phyloP scores from a whole-genome alignment of 2,329 filamentous ascomycete species.

The Colletotrichum agaves region DNA sequence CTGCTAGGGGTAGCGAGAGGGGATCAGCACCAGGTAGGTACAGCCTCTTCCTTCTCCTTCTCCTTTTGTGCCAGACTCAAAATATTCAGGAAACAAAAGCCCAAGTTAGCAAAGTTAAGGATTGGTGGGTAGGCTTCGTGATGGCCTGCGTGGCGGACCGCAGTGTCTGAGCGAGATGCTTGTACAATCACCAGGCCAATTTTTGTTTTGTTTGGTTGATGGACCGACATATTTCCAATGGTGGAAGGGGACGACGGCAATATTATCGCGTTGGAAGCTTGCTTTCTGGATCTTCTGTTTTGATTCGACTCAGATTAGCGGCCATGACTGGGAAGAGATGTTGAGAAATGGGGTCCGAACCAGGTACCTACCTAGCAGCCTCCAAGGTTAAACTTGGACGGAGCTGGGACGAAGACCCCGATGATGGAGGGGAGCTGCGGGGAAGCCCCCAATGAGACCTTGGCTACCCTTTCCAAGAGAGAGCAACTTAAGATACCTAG shows the following conservation, averaged over 20 bases:
- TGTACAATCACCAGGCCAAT: background rate
- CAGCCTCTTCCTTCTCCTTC: slow-evolving; percentile 22
- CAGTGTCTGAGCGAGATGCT: background rate
- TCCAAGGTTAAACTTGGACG: background rate
- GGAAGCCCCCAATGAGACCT: slow-evolving; percentile 16
- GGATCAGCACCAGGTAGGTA: slow-evolving; percentile 18
- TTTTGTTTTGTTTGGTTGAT: slow-evolving; percentile 7
- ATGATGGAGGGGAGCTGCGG: slow-evolving; percentile 15
- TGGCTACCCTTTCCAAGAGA: background rate
- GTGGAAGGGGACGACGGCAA: slow-evolving; percentile 21
- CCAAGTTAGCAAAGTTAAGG: background rate
- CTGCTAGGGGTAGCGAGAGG: slow-evolving; percentile 8
- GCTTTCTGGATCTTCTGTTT: slow-evolving; percentile 21
- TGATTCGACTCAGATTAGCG: slow-evolving; percentile 26
- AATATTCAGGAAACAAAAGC: background rate
- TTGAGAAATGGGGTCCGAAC: slow-evolving; percentile 4
- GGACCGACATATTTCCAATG: slow-evolving; percentile 7
- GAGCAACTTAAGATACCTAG: slow-evolving; percentile 1
- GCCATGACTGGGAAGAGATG: slow-evolving; percentile 18
- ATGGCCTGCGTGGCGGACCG: slow-evolving; percentile 23
- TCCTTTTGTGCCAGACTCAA: background rate
- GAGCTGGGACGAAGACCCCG: slow-evolving; percentile 19
- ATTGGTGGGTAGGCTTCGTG: slow-evolving; percentile 14
- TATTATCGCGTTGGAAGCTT: slow-evolving; percentile 27
- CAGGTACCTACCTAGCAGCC: slow-evolving; percentile 12